Base-by-base conservation (phyloP, 2,329 filamentous ascomycete species). In the Stachybotrys echinatus region DNA sequence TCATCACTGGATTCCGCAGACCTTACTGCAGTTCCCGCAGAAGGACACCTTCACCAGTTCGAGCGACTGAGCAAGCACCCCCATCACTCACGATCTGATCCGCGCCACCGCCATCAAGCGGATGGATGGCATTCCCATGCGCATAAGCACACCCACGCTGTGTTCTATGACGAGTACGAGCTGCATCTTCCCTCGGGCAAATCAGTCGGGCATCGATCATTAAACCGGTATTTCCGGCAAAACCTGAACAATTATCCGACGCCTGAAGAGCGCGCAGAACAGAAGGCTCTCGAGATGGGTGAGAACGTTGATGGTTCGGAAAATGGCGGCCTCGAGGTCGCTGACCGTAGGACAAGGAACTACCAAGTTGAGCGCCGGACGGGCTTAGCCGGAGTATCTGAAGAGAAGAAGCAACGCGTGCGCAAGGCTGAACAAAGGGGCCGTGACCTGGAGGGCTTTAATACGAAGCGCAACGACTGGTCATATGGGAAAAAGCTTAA, bases 101-200 rank as follows among this genome's bases (percentile, higher is more conserved):
- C 85, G 22, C 80, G 88, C 21, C 79, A 83, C 19, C 89, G 92
- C 63, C 87, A 83, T 55, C 85, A 87, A 58, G 81, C 76, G 47
- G 86, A 92, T 63, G 88, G 89, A 48, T 92, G 81, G 75, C 88
- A 95, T 65, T 92, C 88, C 3, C 88, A 91, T 64, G 87, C 88
- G 2, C 87, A 95, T 70, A 87, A 89, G 57, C 67, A 85, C 57
- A 68, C 81, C 5, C 81, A 87, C 54, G 85, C 89, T 37, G 88
- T 89, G 20, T 96, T 95, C 67, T 85, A 95, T 63, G 89, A 95
- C 59, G 94, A 99, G 42, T 92, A 89, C 61, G 94, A 97, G 68
- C 80, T 99, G 48, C 91, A 99, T 63, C 81, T 99, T 12, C 94
- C 94, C 2, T 90, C 88, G 5, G 94, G 94, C 48, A 87, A 88